Percentiles rank a stretch among this genome's conserved stretches.
Conservation (phyloP, 73 alveolate species). For the Effrenium voratum region DNA sequence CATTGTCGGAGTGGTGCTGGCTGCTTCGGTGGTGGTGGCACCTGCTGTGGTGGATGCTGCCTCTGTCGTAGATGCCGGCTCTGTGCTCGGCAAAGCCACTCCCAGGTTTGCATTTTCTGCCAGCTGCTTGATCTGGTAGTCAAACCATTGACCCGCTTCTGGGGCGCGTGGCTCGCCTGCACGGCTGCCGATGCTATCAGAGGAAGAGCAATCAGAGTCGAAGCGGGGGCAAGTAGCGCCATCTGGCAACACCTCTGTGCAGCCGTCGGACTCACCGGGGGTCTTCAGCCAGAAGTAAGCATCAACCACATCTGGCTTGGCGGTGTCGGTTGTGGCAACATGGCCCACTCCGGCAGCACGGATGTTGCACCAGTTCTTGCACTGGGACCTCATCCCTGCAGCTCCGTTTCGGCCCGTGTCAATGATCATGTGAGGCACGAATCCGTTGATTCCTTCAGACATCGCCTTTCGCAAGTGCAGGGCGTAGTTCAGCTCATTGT, state of each 20-base stretch:
- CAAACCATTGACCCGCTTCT: slow-evolving; percentile 87
- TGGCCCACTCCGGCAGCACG: slow-evolving; percentile 89
- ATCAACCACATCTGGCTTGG: slow-evolving; percentile 65
- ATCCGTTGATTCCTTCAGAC: slow-evolving; percentile 88
- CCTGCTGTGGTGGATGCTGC: neutral
- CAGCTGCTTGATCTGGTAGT: slow-evolving; percentile 85
- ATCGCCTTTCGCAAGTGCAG: slow-evolving; percentile 90
- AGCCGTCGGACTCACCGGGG: slow-evolving; percentile 95
- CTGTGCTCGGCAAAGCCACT: neutral
- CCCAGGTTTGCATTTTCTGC: slow-evolving; percentile 25
- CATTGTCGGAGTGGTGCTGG: neutral
- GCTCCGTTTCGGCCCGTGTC: slow-evolving; percentile 95
- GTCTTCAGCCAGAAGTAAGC: slow-evolving; percentile 95
- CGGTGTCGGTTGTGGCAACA: slow-evolving; percentile 91
- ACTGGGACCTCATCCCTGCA: slow-evolving; percentile 27
- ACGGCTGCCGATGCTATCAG: slow-evolving; percentile 45
- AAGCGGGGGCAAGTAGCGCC: slow-evolving; percentile 74
- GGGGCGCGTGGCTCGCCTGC: slow-evolving; percentile 76
- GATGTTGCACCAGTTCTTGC: slow-evolving; percentile 95
- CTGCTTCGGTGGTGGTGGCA: neutral
- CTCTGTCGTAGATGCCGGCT: neutral
- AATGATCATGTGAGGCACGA: slow-evolving; percentile 90
- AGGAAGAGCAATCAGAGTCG: slow-evolving; percentile 45
- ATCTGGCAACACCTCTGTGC: slow-evolving; percentile 53
- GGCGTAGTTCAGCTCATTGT: slow-evolving; percentile 90